Conservation (phyloP, 345 rosid species). For the Eucalyptus marginata region DNA sequence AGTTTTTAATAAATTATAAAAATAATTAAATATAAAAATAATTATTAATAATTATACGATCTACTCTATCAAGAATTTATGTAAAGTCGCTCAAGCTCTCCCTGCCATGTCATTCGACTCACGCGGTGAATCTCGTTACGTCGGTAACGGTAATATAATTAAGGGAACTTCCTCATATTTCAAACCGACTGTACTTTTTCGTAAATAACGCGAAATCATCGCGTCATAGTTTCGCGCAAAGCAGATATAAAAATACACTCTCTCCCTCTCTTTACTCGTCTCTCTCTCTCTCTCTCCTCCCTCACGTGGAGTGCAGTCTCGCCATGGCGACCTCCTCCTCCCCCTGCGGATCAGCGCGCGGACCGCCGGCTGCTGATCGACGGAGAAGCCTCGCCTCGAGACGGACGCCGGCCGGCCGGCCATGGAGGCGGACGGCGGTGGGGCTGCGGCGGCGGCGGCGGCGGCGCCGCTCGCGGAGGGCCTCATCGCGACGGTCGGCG, state of each 20-base stretch:
- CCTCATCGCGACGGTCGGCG: slow-evolving; percentile 50
- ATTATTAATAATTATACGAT: no score
- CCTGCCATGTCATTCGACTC: neutral
- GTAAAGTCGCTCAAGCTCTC: neutral
- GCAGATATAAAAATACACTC: neutral
- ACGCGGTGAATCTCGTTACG: neutral
- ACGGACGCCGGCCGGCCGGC: neutral
- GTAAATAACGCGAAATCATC: neutral
- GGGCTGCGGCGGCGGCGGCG: neutral
- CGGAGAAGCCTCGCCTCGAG: neutral
- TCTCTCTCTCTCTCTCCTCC: neutral
- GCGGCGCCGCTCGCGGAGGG: slow-evolving; percentile 20
- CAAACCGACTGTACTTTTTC: neutral
- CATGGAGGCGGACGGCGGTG: slow-evolving; percentile 41
- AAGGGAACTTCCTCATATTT: neutral
- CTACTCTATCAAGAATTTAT: no score
- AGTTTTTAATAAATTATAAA: no score
- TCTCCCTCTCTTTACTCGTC: neutral
- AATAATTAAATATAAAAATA: no score
- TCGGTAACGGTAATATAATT: neutral
- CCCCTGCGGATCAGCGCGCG: neutral
- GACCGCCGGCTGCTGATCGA: neutral
- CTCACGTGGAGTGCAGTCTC: neutral
- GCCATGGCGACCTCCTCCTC: neutral
- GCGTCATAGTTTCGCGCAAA: neutral